Percentiles rank a stretch among this genome's conserved stretches.
Evolutionary conservation across 2,329 filamentous ascomycete genomes (phyloP).

Genomic region (Chalaropsis thielavioides): DNA sequence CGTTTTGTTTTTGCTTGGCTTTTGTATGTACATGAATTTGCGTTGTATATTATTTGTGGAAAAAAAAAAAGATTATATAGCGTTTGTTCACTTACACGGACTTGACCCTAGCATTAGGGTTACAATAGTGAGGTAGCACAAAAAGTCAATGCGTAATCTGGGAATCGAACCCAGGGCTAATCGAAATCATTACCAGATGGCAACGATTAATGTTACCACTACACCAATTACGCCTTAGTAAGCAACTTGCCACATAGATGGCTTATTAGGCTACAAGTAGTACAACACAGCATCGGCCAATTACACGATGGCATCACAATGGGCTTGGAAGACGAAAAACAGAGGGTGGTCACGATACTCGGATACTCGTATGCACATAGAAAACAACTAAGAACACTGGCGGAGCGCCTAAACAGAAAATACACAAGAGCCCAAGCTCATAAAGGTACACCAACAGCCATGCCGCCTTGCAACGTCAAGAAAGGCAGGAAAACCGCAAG

Average conservation of each 20-base stretch:
- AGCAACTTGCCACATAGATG: not conserved
- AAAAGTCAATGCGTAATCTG: not conserved
- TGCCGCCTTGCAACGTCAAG: not conserved
- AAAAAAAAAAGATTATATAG: no score
- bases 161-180: slow-evolving; percentile 13
- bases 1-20: not conserved
- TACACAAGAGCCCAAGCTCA: not conserved
- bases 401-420: not conserved
- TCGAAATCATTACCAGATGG: slow-evolving; percentile 8
- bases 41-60: no score
- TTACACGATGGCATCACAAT: no score
- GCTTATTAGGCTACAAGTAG: no score
- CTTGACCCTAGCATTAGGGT: not conserved
- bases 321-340: not conserved
- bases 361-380: not conserved
- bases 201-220: slow-evolving; percentile 13
- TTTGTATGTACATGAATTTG: not conserved
- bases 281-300: no score
- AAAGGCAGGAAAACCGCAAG: not conserved
- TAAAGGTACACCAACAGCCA: not conserved
- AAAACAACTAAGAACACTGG: not conserved
- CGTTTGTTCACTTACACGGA: not conserved
- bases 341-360: not conserved
- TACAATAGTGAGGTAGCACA: not conserved
- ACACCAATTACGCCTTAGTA: slow-evolving; percentile 11